Evolutionary conservation across 345 rosid species (phyloP).

Genomic region (Eucalyptus lansdowneana): DNA sequence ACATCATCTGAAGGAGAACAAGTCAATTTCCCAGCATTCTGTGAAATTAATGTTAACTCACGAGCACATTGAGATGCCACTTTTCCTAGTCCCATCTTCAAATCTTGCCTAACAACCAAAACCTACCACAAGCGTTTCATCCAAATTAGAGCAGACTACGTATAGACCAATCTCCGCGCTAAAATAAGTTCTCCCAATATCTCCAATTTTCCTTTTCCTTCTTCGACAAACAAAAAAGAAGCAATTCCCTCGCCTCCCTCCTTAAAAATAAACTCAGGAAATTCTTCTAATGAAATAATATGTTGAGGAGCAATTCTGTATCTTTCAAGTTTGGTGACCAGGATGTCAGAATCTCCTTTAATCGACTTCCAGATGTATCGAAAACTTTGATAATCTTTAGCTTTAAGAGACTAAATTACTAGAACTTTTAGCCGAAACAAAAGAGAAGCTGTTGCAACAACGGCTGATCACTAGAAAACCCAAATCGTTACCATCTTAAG

Average conservation of each 20-base stretch:
- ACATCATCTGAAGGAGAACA: not conserved
- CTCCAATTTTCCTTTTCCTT: not conserved
- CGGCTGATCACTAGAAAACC: not conserved
- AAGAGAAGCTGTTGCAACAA: not conserved
- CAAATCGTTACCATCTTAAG: slow-evolving; percentile 51
- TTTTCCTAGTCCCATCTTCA: slow-evolving; percentile 82
- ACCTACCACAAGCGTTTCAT: slow-evolving; percentile 20
- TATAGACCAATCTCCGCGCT: not conserved
- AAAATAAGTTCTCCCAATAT: not conserved
- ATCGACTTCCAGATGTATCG: not conserved
- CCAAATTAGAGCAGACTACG: not conserved
- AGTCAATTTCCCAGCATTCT: not conserved
- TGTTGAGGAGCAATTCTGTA: not conserved
- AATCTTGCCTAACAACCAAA: slow-evolving; percentile 80
- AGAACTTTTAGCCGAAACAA: not conserved
- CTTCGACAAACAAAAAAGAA: not conserved
- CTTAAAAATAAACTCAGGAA: not conserved
- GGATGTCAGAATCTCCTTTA: not conserved
- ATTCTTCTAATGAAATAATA: not conserved
- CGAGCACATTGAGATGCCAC: slow-evolving; percentile 89
- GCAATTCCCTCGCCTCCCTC: not conserved
- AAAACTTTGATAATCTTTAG: not conserved
- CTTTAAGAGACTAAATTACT: not conserved
- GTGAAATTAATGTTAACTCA: slow-evolving; percentile 12
- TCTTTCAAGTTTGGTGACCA: not conserved